These are phyloP conservation scores for Skeletonema tropicum DNA, from an alignment of 108 stramenopile species.

Conservation along the genomic window DNA sequence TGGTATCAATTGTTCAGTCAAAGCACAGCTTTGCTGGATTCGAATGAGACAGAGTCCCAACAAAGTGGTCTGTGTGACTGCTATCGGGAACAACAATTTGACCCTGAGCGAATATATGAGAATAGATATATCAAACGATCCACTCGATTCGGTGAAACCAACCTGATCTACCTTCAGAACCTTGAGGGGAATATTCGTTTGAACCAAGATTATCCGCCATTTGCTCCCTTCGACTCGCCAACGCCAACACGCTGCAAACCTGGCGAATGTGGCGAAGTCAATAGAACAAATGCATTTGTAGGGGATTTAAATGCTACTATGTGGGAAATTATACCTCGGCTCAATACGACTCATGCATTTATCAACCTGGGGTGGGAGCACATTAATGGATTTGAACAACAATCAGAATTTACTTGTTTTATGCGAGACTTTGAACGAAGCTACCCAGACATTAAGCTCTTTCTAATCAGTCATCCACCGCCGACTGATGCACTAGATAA, in stretches of 20 bases:
- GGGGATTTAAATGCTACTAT: conserved; percentile 16
- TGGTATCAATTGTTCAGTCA: conserved; percentile 9
- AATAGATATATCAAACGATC: conserved; percentile 18
- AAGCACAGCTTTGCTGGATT: conserved; percentile 1
- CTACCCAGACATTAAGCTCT: not conserved
- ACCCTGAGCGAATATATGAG: not conserved
- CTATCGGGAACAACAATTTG: not conserved
- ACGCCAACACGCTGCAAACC: too few species aligned
- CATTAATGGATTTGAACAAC: not conserved
- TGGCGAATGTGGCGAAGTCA: too few species aligned
- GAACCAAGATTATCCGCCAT: conserved; percentile 8
- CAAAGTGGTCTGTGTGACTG: conserved; percentile 16
- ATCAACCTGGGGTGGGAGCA: conserved; percentile 20
- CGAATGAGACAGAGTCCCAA: not conserved
- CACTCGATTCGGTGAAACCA: conserved; percentile 22
- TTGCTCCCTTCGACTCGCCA: not conserved
- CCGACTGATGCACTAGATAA: not conserved
- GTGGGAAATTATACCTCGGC: conserved; percentile 10
- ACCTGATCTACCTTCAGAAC: conserved; percentile 17
- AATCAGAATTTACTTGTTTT: not conserved
- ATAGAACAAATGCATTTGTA: not conserved
- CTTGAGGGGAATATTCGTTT: not conserved
- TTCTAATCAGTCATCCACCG: not conserved
- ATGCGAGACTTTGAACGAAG: not conserved
- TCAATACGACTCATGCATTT: conserved; percentile 12